These are phyloP conservation scores for Gentiana macrophylla DNA, from an alignment of 257 asterid genomes.

Conservation along the genomic window DNA sequence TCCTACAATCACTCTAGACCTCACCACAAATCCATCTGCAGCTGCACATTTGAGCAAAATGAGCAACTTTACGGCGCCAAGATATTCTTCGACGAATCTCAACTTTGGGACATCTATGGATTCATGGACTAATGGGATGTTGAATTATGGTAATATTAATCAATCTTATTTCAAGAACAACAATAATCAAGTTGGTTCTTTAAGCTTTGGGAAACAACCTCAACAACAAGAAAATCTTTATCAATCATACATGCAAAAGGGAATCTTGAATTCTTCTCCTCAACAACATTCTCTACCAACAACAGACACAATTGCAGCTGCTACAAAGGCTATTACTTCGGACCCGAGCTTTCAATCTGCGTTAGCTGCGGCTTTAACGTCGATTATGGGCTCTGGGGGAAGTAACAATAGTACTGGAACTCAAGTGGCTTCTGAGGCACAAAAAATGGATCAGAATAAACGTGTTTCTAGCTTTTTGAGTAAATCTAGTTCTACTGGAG, in stretches of 20 bases:
- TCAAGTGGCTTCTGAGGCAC: conserved; percentile 28
- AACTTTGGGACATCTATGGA: conserved; percentile 59
- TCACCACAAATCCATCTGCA: conserved; percentile 48
- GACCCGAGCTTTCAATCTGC: conserved; percentile 87
- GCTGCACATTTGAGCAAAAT: conserved; percentile 26
- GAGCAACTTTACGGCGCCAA: conserved; percentile 18
- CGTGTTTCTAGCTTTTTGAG: conserved; percentile 18
- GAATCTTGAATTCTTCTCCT: conserved; percentile 15
- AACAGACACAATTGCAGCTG: conserved; percentile 70
- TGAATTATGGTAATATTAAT: conserved; percentile 23
- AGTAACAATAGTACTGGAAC: conserved; percentile 6
- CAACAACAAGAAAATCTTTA: conserved; percentile 54
- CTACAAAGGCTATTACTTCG: conserved; percentile 79
- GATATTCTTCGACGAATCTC: conserved; percentile 61
- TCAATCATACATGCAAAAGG: conserved; percentile 42
- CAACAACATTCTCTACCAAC: conserved; percentile 28
- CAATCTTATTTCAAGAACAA: conserved; percentile 17
- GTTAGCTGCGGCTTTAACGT: conserved; percentile 75
- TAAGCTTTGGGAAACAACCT: conserved; percentile 45
- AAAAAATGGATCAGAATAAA: conserved; percentile 25
- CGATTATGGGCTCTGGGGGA: conserved; percentile 41
- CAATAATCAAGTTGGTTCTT: conserved; percentile 34
- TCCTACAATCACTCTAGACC: conserved; percentile 83
- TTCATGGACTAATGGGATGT: conserved; percentile 53
- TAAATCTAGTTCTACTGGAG: conserved; percentile 30